phyloP scores from a whole-genome alignment of 2,329 filamentous ascomycete genomes.

The Kalmusia sp. region DNA sequence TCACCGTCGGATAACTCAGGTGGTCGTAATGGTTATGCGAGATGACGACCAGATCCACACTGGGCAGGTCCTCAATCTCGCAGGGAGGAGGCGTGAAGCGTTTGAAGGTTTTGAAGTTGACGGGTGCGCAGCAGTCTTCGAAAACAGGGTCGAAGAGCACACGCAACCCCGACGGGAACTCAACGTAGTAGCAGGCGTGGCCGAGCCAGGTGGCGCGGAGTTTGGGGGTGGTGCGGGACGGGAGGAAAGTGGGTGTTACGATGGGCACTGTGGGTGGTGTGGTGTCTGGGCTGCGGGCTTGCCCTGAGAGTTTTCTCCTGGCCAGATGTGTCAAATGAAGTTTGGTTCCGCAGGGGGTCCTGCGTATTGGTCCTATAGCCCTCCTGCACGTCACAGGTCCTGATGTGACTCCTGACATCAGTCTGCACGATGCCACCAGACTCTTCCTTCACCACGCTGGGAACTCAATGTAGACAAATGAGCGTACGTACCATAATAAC shows the following conservation, averaged over 20 bases:
- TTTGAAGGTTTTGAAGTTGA: conserved; percentile 74
- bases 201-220: conserved; percentile 93
- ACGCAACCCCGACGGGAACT: conserved; percentile 84
- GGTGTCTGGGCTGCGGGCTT: conserved; percentile 65
- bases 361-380: too few species aligned
- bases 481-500: conserved; percentile 47
- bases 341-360: too few species aligned
- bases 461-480: neutral
- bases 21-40: conserved; percentile 95
- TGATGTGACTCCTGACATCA: too few species aligned
- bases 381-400: too few species aligned
- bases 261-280: conserved; percentile 71
- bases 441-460: too few species aligned
- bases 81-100: conserved; percentile 82
- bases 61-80: conserved; percentile 76
- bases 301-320: conserved; percentile 58
- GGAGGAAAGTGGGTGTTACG: conserved; percentile 70
- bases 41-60: conserved; percentile 77
- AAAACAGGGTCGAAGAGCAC: conserved; percentile 96
- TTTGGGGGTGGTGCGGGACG: conserved; percentile 62
- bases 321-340: neutral
- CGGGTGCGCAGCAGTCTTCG: conserved; percentile 82
- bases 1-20: conserved; percentile 77
- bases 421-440: too few species aligned
- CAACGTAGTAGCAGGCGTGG: conserved; percentile 91